These are phyloP conservation scores for Ophiorrhiza pumila DNA, from an alignment of 257 asterid species.

Conservation along the genomic window DNA sequence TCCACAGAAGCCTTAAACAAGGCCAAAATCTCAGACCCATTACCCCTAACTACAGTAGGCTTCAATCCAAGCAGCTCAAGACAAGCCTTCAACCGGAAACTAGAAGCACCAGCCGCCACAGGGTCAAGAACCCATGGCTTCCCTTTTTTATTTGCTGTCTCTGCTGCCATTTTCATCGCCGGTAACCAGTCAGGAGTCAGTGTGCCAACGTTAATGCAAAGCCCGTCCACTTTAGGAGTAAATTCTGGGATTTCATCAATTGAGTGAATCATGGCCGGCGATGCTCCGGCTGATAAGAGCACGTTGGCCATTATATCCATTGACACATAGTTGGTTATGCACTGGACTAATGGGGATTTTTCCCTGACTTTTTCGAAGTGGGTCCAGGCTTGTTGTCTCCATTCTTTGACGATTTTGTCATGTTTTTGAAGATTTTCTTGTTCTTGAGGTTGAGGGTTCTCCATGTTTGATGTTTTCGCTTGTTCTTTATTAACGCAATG, in stretches of 20 bases:
- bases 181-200: conserved; percentile 77
- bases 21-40: conserved; percentile 85
- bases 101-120: conserved; percentile 80
- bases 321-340: conserved; percentile 88
- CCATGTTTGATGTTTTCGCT: conserved; percentile 3
- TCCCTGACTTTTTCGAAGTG: conserved; percentile 42
- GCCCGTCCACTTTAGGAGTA: conserved; percentile 64
- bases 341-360: conserved; percentile 67
- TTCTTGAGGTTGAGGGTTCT: neutral
- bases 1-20: conserved; percentile 60
- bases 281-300: conserved; percentile 81
- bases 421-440: neutral
- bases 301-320: conserved; percentile 90
- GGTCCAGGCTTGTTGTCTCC: conserved; percentile 55
- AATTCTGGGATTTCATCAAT: conserved; percentile 70
- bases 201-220: conserved; percentile 82
- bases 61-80: conserved; percentile 55
- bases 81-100: conserved; percentile 72
- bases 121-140: conserved; percentile 99
- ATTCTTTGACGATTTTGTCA: neutral
- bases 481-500: neutral
- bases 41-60: conserved; percentile 88
- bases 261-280: conserved; percentile 95
- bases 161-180: conserved; percentile 71
- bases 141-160: conserved; percentile 41